A percentile compares a stretch with the other conserved stretches of the same genome.
phyloP scores from a whole-genome alignment of 1,284 basidiomycete species.

The Inonotus hispidus region DNA sequence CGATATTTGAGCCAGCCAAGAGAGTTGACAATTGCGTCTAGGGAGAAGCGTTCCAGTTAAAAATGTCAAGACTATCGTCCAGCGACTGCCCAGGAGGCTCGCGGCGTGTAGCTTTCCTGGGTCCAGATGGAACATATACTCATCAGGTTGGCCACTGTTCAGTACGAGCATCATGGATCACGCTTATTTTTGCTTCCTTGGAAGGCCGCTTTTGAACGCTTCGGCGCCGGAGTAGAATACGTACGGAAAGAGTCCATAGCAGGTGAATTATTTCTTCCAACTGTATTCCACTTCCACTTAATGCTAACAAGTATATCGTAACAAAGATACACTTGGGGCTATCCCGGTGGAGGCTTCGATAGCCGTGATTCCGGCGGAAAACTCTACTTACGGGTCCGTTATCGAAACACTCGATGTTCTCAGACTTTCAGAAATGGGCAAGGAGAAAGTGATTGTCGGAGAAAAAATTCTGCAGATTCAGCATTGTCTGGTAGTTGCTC shows the following conservation, averaged over 20 bases:
- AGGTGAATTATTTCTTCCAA: slow-evolving; percentile 31
- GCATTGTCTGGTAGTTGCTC: slow-evolving; percentile 59
- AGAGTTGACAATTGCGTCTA: too few relatives aligned
- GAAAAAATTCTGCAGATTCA: slow-evolving; percentile 54
- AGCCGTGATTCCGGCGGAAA: slow-evolving; percentile 71
- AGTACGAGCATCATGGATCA: not conserved
- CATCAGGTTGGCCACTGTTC: slow-evolving; percentile 51
- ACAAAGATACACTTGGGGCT: slow-evolving; percentile 50
- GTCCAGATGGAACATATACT: slow-evolving; percentile 71
- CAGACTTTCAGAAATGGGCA: slow-evolving; percentile 37
- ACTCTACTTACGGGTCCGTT: slow-evolving; percentile 68
- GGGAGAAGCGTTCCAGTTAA: too few relatives aligned
- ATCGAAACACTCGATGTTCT: slow-evolving; percentile 67
- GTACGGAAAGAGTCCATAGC: slow-evolving; percentile 48
- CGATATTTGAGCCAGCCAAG: too few relatives aligned
- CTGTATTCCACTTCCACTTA: not conserved
- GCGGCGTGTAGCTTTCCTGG: slow-evolving; percentile 47
- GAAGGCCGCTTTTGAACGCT: slow-evolving; percentile 57
- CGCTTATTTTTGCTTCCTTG: not conserved
- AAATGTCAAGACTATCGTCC: not conserved
- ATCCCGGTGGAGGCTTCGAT: slow-evolving; percentile 38
- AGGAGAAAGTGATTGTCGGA: slow-evolving; percentile 47
- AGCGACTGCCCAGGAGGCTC: too few relatives aligned
- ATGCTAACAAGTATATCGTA: not conserved
- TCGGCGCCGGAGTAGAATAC: slow-evolving; percentile 48